A percentile compares a stretch with the other conserved stretches of the same genome.
These are phyloP conservation scores for Pseudoneurospora amorphoporcata DNA, from an alignment of 495 filamentous ascomycete genomes.

Conservation along the genomic window DNA sequence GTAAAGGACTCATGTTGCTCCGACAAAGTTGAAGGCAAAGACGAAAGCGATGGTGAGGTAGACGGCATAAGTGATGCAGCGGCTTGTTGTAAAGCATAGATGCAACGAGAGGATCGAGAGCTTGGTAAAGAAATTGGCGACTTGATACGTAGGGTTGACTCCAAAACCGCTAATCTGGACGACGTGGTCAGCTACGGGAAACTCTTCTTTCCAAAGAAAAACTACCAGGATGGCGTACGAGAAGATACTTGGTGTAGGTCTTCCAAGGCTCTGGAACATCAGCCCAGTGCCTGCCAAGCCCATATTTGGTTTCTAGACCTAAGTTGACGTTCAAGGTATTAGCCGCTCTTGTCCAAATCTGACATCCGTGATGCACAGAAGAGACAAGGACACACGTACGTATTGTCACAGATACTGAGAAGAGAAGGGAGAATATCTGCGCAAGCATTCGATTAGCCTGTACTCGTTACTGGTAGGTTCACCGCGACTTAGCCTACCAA, in stretches of 20 bases:
- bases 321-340: background rate
- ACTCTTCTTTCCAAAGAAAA: background rate
- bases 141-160: conserved; percentile 4
- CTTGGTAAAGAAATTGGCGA: conserved; percentile 14
- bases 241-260: background rate
- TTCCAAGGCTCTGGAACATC: background rate
- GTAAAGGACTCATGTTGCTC: conserved; percentile 10
- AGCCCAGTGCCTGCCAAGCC: background rate
- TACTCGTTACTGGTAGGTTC: background rate
- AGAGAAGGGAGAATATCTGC: background rate
- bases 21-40: conserved; percentile 2
- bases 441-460: background rate
- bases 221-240: background rate
- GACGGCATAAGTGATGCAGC: conserved; percentile 6
- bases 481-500: background rate
- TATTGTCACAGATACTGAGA: background rate
- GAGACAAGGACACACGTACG: background rate
- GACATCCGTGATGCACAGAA: background rate
- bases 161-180: conserved; percentile 4
- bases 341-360: background rate
- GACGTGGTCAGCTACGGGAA: background rate
- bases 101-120: conserved; percentile 14
- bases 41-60: conserved; percentile 8
- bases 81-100: conserved; percentile 13
- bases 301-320: conserved; percentile 9